These are phyloP conservation scores for Penicillium nordicum DNA, from an alignment of 2,329 filamentous ascomycete genomes.

Conservation along the genomic window DNA sequence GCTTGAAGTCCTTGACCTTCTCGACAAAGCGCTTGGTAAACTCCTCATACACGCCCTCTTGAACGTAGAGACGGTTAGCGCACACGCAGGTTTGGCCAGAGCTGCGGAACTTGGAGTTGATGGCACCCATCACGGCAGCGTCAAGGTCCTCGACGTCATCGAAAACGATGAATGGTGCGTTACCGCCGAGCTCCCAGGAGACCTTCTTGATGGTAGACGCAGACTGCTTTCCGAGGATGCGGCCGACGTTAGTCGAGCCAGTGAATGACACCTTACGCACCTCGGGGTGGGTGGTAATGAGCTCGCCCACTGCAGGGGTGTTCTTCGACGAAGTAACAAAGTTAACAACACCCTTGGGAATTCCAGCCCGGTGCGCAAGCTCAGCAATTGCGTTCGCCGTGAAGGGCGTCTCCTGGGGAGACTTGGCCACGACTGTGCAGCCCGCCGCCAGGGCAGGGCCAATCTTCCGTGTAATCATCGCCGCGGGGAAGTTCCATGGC, in stretches of 20 bases:
- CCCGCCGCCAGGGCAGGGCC: slow-evolving; percentile 75
- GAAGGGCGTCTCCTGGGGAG: slow-evolving; percentile 87
- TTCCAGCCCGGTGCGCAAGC: slow-evolving; percentile 78
- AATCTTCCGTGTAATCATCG: slow-evolving; percentile 53
- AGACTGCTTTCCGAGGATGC: slow-evolving; percentile 85
- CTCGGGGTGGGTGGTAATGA: slow-evolving; percentile 70
- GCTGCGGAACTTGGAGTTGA: slow-evolving; percentile 86
- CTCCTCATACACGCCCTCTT: slow-evolving; percentile 50
- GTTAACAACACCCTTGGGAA: slow-evolving; percentile 88
- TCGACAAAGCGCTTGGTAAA: slow-evolving; percentile 56
- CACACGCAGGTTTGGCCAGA: slow-evolving; percentile 96
- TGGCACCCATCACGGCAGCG: slow-evolving; percentile 73
- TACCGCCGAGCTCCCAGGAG: slow-evolving; percentile 89
- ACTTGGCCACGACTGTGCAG: slow-evolving; percentile 89
- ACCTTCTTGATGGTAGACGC: slow-evolving; percentile 79
- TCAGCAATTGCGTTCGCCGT: slow-evolving; percentile 85
- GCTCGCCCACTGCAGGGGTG: slow-evolving; percentile 72
- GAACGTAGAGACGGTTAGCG: slow-evolving; percentile 58
- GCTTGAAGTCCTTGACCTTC: slow-evolving; percentile 50
- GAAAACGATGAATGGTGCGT: slow-evolving; percentile 95
- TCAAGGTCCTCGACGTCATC: slow-evolving; percentile 85
- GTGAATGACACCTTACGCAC: slow-evolving; percentile 94
- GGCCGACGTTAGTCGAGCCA: slow-evolving; percentile 64
- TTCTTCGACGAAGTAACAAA: slow-evolving; percentile 76
- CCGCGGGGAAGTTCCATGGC: slow-evolving; percentile 62